A percentile compares a stretch with the other conserved stretches of the same genome.
Conservation (phyloP, 805 yeast species). For the Clavispora asparagi region DNA sequence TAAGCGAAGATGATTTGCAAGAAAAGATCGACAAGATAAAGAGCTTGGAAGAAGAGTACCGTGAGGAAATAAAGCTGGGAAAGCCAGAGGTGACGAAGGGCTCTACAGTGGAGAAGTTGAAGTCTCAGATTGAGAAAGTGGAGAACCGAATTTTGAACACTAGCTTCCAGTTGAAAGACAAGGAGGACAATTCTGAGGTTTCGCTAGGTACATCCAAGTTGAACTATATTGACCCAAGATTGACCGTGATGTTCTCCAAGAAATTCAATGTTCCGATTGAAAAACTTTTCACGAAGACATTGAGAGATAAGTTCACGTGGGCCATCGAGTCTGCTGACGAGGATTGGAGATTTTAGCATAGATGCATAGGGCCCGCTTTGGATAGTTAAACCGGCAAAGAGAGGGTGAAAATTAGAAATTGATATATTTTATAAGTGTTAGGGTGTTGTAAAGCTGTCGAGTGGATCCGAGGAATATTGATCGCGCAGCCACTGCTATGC, state of each 20-base stretch:
- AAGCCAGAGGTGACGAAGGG: slow-evolving; percentile 49
- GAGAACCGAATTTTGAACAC: slow-evolving; percentile 69
- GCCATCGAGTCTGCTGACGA: slow-evolving; percentile 89
- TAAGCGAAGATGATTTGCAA: slow-evolving; percentile 52
- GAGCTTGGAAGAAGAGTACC: slow-evolving; percentile 46
- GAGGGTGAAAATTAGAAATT: background rate
- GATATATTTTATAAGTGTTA: background rate
- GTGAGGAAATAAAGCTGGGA: slow-evolving; percentile 54
- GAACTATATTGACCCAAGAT: slow-evolving; percentile 92
- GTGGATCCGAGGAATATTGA: too few species aligned
- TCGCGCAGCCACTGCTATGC: too few species aligned
- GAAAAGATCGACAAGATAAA: slow-evolving; percentile 54
- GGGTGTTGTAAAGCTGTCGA: too few species aligned
- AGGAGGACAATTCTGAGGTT: slow-evolving; percentile 90
- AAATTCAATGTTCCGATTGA: slow-evolving; percentile 86
- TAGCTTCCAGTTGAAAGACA: slow-evolving; percentile 75
- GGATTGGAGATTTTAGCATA: slow-evolving; percentile 68
- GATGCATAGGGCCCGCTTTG: background rate
- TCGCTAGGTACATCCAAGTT: slow-evolving; percentile 90
- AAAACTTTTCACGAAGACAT: slow-evolving; percentile 83
- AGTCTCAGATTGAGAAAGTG: slow-evolving; percentile 62
- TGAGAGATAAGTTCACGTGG: slow-evolving; percentile 92
- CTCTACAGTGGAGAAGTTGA: slow-evolving; percentile 63
- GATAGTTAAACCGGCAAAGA: background rate
- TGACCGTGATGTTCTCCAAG: slow-evolving; percentile 84